Conservation (phyloP, 2,329 filamentous ascomycete genomes). For the Chrysoporthe cubensis region DNA sequence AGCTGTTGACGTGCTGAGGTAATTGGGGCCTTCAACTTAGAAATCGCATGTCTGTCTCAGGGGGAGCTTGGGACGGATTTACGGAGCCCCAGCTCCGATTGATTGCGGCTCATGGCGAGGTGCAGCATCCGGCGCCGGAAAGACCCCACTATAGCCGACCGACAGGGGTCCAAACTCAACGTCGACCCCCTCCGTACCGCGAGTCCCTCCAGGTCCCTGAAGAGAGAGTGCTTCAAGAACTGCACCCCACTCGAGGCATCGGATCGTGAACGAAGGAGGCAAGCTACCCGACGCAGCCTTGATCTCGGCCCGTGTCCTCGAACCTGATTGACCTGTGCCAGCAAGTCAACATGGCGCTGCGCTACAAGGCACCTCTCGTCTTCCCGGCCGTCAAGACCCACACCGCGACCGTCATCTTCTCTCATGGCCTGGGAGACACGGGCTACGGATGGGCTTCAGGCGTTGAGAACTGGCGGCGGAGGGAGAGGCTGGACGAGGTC, state of each 20-base stretch:
- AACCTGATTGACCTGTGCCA: not conserved
- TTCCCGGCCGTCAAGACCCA: constrained; percentile 81
- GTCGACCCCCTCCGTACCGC: not conserved
- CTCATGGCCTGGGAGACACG: constrained; percentile 88
- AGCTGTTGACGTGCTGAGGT: constrained; percentile 21
- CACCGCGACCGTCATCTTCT: constrained; percentile 92
- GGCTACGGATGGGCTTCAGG: constrained; percentile 79
- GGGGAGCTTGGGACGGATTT: not conserved
- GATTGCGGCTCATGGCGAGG: constrained; percentile 6
- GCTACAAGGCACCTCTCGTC: constrained; percentile 60
- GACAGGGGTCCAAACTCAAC: not conserved
- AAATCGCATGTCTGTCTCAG: not conserved
- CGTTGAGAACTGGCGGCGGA: constrained; percentile 84
- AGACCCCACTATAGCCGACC: not conserved
- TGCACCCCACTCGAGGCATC: not conserved
- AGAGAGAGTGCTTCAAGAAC: not conserved
- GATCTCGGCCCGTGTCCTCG: constrained; percentile 7
- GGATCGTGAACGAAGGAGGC: not conserved
- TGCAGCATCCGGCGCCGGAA: constrained; percentile 9
- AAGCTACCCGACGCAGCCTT: not conserved
- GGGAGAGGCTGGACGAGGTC: constrained; percentile 82
- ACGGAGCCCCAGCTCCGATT: not conserved
- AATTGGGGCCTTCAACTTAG: constrained; percentile 13
- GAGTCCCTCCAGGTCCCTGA: not conserved
- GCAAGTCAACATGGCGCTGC: constrained; percentile 32